Conservation (phyloP, 2,329 filamentous ascomycete species). For the Xylaria sp. region DNA sequence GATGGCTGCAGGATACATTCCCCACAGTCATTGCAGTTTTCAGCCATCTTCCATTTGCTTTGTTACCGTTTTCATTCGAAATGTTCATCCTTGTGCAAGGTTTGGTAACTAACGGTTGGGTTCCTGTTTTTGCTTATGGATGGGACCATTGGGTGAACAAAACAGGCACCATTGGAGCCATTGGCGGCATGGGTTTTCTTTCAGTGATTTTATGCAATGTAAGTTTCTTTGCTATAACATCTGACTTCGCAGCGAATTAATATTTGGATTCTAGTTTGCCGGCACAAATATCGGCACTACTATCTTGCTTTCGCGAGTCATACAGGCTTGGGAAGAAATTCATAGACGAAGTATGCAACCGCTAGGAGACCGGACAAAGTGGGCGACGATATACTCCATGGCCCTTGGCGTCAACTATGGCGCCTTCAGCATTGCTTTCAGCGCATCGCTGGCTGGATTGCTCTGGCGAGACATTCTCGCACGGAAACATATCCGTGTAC, state of each 20-base stretch:
- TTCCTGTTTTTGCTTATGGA: conserved; percentile 75
- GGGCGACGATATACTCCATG: conserved; percentile 80
- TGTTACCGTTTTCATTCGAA: conserved; percentile 76
- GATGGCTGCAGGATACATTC: conserved; percentile 76
- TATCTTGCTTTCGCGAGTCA: conserved; percentile 75
- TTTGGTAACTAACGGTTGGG: conserved; percentile 78
- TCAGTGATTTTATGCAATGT: conserved; percentile 78
- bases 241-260: conserved; percentile 5
- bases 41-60: conserved; percentile 71
- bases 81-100: conserved; percentile 82
- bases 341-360: conserved; percentile 57
- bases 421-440: conserved; percentile 77
- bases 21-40: conserved; percentile 74
- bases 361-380: conserved; percentile 74
- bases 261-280: conserved; percentile 65
- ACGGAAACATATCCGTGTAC: conserved; percentile 74
- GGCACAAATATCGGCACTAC: conserved; percentile 82
- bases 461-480: conserved; percentile 77
- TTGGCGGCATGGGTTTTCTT: conserved; percentile 78
- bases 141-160: conserved; percentile 78
- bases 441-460: conserved; percentile 75
- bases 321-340: conserved; percentile 74
- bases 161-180: conserved; percentile 73
- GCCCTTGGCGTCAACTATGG: conserved; percentile 79
- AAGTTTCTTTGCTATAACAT: conserved; percentile 50